Evolutionary conservation across 2,329 filamentous ascomycete species (phyloP).

Genomic region (Stromatinia cepivora): DNA sequence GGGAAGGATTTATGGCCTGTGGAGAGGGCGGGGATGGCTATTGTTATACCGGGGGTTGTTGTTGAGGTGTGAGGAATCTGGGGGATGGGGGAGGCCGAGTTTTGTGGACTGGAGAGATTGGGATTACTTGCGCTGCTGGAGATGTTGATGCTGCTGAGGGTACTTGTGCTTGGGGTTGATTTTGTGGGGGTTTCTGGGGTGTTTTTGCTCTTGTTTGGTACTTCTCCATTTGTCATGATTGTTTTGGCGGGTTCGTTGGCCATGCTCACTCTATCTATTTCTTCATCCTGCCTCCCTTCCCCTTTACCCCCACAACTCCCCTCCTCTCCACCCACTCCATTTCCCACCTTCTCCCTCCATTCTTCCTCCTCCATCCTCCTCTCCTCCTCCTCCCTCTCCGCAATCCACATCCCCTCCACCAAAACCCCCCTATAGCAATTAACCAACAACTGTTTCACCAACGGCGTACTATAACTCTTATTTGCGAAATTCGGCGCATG

Average conservation of each 20-base stretch:
- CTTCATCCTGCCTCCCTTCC: neutral
- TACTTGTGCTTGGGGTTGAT: too few species aligned
- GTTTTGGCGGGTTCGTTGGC: neutral
- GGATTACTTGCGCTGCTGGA: neutral
- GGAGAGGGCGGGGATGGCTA: neutral
- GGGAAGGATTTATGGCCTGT: neutral
- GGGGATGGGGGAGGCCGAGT: neutral
- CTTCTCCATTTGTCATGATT: neutral
- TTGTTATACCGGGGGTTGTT: neutral
- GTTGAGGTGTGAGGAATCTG: rapidly evolving
- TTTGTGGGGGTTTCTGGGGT: neutral
- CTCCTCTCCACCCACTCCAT: neutral
- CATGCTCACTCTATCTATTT: neutral
- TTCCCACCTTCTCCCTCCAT: too few species aligned
- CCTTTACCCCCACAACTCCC: rapidly evolving
- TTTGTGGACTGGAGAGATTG: neutral
- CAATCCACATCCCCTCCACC: neutral
- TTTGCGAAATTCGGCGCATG: constrained; percentile 1
- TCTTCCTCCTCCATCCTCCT: neutral
- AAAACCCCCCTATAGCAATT: constrained; percentile 3
- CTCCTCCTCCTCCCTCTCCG: neutral
- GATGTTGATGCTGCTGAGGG: neutral
- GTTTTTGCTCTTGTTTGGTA: neutral
- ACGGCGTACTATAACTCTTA: constrained; percentile 6
- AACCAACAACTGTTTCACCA: constrained; percentile 11